phyloP scores from a whole-genome alignment of 306 rosid species.

The Erythrophleum fordii region DNA sequence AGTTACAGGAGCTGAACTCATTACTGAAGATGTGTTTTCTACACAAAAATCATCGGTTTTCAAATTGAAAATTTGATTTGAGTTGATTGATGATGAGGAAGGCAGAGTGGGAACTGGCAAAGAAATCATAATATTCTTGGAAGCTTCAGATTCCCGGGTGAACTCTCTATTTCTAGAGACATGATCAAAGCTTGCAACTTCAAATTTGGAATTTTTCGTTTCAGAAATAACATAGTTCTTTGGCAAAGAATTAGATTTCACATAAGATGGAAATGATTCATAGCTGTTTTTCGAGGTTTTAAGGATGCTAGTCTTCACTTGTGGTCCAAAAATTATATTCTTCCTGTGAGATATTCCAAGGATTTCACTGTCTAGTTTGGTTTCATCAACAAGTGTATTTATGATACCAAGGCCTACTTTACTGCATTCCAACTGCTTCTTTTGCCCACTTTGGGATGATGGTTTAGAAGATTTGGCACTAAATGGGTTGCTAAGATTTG shows the following conservation, averaged over 20 bases:
- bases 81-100: constrained; percentile 37
- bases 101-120: constrained; percentile 50
- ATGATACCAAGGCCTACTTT: constrained; percentile 81
- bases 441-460: constrained; percentile 44
- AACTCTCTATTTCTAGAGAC: constrained; percentile 40
- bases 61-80: constrained; percentile 37
- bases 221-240: constrained; percentile 63
- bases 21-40: constrained; percentile 36
- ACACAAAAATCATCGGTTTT: constrained; percentile 40
- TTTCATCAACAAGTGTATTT: constrained; percentile 67
- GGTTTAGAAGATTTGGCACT: constrained; percentile 48
- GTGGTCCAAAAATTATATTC: constrained; percentile 74
- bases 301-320: constrained; percentile 54
- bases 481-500: constrained; percentile 64
- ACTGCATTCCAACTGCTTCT: constrained; percentile 54
- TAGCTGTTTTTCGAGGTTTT: constrained; percentile 46
- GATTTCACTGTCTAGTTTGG: constrained; percentile 48
- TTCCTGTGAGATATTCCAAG: constrained; percentile 56
- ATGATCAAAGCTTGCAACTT: constrained; percentile 39
- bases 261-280: constrained; percentile 48
- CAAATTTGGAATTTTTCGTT: constrained; percentile 46
- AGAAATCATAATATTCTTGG: constrained; percentile 34
- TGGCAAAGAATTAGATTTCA: constrained; percentile 72
- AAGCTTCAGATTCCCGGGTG: constrained; percentile 45
- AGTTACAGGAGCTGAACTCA: constrained; percentile 38